These are phyloP conservation scores for Scleromitrula shiraiana DNA, from an alignment of 2,329 filamentous ascomycete genomes.

Conservation along the genomic window DNA sequence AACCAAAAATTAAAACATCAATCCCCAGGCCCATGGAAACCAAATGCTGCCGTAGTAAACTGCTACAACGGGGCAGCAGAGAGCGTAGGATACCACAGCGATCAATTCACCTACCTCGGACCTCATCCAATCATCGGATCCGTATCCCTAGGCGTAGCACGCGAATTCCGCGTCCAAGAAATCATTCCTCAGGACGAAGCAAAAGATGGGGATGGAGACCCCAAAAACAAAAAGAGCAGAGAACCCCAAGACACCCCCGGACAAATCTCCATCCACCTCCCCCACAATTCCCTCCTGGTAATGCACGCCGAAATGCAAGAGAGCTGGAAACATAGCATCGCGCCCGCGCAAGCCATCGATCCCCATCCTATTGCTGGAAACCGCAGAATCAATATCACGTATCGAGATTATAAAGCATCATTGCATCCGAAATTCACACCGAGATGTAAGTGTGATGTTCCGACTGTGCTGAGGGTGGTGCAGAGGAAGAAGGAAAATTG, in stretches of 20 bases:
- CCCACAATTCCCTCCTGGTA: slow-evolving; percentile 85
- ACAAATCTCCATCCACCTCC: slow-evolving; percentile 86
- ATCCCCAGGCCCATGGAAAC: slow-evolving; percentile 63
- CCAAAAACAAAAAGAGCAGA: slow-evolving; percentile 43
- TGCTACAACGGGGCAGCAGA: slow-evolving; percentile 79
- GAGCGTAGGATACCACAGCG: slow-evolving; percentile 85
- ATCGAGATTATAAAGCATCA: slow-evolving; percentile 71
- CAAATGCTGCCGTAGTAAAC: slow-evolving; percentile 91
- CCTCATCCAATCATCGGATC: slow-evolving; percentile 84
- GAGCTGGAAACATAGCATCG: slow-evolving; percentile 86
- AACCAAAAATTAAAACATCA: slow-evolving; percentile 72
- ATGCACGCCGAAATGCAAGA: slow-evolving; percentile 99
- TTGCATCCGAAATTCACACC: slow-evolving; percentile 75
- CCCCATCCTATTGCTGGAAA: slow-evolving; percentile 77
- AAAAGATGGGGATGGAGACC: slow-evolving; percentile 28
- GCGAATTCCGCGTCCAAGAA: slow-evolving; percentile 81
- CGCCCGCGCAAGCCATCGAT: slow-evolving; percentile 66
- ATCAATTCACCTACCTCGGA: slow-evolving; percentile 88
- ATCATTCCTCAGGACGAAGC: slow-evolving; percentile 52
- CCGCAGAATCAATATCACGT: slow-evolving; percentile 86
- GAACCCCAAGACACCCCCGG: slow-evolving; percentile 59
- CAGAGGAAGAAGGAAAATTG: slow-evolving; percentile 69
- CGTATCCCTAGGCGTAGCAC: slow-evolving; percentile 81
- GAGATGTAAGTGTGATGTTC: slow-evolving; percentile 65
- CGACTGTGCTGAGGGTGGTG: slow-evolving; percentile 65